Evolutionary conservation across 805 yeast genomes (phyloP), one percentile per base, ranked within the genome.

Genomic region (Komagataella kurtzmanii): DNA sequence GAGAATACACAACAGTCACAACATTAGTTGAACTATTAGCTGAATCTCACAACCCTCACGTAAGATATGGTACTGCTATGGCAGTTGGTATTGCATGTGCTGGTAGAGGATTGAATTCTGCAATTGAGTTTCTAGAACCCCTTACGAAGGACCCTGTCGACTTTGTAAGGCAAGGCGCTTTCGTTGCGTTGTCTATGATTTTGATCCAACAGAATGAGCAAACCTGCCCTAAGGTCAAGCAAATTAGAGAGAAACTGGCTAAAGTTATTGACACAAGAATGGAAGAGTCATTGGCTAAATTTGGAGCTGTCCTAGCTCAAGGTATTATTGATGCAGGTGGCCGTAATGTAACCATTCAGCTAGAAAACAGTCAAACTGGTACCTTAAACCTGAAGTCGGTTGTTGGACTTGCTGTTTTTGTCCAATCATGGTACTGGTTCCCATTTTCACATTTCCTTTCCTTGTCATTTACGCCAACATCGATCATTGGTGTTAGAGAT

Each of bases 251-350:
- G 61, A 75, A 77, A 49, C 80, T 85, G 57, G 83, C 89, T 49
- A 80, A 78, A 53, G 83, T 87, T n/a, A 78, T 91, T 52, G 72
- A 83, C 23, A 86, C 84, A 61, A 93, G 91, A 68, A 95, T 88
- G 60, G 97, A 91, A 68, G 99, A 91, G 68, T 96, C 96, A 3
- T 77, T 93, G 67, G 97, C 98, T 45, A 90, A 89, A 70, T 93
- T 91, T 69, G 99, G 99, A 64, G 97, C 98, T 30, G 88, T 97
- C 17, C 71, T 93, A 49, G 91, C 96, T 12, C 97, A 91, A 71
- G 99, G 99, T 67, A 91, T 93, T 56, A 83, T 93, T 65, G 97
- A 93, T 70, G 99, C 98, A 8, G 97, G 99, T 68, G 99, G 99
- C 10, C 81, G 98, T 64, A 93, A 93, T 61, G 95, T 86, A n/a